phyloP scores from a whole-genome alignment of 169 alveolate genomes.

The Plasmodium coatneyi region DNA sequence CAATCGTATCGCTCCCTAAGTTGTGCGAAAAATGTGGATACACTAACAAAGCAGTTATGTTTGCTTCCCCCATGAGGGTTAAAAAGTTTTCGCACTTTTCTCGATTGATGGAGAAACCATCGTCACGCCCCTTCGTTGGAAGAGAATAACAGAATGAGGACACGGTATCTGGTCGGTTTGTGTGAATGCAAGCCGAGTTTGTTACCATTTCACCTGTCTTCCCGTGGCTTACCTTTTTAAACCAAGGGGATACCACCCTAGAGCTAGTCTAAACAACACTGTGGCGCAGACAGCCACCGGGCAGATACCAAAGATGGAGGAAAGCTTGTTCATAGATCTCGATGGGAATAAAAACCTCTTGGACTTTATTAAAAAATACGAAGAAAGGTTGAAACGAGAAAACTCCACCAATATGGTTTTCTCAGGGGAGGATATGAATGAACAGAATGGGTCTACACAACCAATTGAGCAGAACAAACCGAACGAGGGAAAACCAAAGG shows the following conservation, averaged over 20 bases:
- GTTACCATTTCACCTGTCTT: background rate
- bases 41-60: background rate
- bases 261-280: background rate
- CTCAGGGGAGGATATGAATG: background rate
- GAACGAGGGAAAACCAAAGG: background rate
- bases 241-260: background rate
- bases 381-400: background rate
- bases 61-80: background rate
- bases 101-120: background rate
- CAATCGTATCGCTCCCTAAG: background rate
- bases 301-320: background rate
- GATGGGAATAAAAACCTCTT: background rate
- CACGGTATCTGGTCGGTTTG: background rate
- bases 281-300: background rate
- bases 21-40: background rate
- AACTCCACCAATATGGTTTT: background rate
- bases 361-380: background rate
- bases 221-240: background rate
- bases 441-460: background rate
- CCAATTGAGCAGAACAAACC: background rate
- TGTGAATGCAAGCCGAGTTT: background rate
- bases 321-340: constrained; percentile 1
- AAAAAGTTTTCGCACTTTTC: background rate
- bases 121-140: background rate
- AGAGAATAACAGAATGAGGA: background rate